Base-by-base conservation (phyloP, 768 basidiomycete species). In the Collybia mongolica region DNA sequence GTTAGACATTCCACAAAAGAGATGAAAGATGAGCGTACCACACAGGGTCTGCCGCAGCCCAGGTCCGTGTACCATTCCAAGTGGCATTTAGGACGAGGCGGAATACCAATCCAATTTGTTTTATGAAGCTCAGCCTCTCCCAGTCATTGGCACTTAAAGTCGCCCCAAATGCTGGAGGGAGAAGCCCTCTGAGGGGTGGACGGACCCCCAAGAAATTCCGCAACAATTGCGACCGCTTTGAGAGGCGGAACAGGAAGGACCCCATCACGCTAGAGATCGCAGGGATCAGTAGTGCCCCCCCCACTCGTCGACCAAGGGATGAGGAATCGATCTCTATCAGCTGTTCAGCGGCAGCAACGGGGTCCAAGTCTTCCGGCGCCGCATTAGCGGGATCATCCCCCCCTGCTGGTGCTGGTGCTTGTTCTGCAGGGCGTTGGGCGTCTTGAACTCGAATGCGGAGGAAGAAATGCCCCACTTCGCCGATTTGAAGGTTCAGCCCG, bases 1-100 rank as follows among this genome's bases (percentile, higher is more conserved):
- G 26, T 12, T 9, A 15, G 32, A 29, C 40, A 28, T 48, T 38
- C 6, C 8, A 48, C 20, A 9, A 36, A 40, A 39, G 18, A 24
- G 22, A 24, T 44, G 39, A 61, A 44, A 49, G 44, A 14, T 5
- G 26, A 46, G 57, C 68, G 11, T 47, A 84, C 88, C 88, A 90
- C 14, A 90, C 83, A 12, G 88, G 88, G 63, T 90, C 88, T 39
- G 76, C 75, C 55, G 81, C 80, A 3, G 77, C 72, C 81, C 85
- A 86, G n/a, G 75, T 73, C 44, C 74, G 73, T 19, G 81, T 79
- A 19, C 83, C 83, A 15, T 79, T 74, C 72, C 76, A 76, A 0
- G 80, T 70, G 6, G 80, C 70, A 28, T 72, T 70, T 55, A 82
- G 57, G 0, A 77, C 71, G 45, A 80, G 49, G 51, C 60, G 64